Evolutionary conservation across 768 basidiomycete species (phyloP), one percentile per base, ranked within the genome.

Genomic region (Auriscalpium orientale): DNA sequence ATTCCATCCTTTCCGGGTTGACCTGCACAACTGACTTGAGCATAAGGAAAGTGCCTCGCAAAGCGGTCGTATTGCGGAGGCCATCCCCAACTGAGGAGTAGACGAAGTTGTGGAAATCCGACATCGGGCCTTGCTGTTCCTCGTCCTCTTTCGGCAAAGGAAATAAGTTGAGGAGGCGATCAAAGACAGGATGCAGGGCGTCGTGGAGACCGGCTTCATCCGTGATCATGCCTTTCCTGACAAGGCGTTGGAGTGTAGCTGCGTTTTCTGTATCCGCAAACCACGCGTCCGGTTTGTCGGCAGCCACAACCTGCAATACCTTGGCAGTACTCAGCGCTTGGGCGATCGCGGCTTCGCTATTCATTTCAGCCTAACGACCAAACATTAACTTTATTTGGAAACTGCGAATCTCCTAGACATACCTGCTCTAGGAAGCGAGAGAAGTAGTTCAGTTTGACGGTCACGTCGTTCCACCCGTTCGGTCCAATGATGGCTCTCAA

Each of bases 391-490:
- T 20, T 48, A 3, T 28, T 15, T 38, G 44, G 45, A 21, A 20
- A 36, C 7, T 21, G 28, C 21, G 45, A 10, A 48, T 20, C 6
- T 33, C 44, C n/a, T 12, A 13, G 8, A 72, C 77, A 64, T 64
- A 90, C 93, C 75, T 84, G 85, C 63, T 90, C 87, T 44, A 99
- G 78, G 1, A 87, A 80, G 35, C 91, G 79, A 49, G 86, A 81
- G 73, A 99, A 98, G 71, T 87, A 98, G 53, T 88, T 82, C 46
- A 98, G 74, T 58, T 97, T 95, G 59, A 98, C 85, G 8, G 88
- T 89, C 6, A 98, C 91, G 56, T 95, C 93, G 8, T 79, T 83
- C 89, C 97, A 93, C 9, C 94, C 94, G 49, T 79, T 79, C 1
- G 89, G 84, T 2, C 88, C 84, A 18, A 95, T 79, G 65, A 99